Evolutionary conservation across 2,329 filamentous ascomycete species (phyloP).

Genomic region (Aspergillus novoparasiticus): DNA sequence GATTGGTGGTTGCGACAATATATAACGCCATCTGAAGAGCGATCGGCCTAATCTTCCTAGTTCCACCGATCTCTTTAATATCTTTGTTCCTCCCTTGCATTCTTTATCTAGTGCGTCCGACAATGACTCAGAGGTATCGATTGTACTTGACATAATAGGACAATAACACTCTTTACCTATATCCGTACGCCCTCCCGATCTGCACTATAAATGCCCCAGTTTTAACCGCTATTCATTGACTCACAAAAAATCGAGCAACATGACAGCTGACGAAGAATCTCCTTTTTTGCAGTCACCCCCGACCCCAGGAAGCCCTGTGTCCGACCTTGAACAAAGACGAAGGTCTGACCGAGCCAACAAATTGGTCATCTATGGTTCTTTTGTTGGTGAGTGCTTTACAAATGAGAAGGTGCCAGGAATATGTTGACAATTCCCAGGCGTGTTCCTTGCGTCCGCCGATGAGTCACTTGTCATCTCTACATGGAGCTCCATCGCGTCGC

Average conservation of each 20-base stretch:
- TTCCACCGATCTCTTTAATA: neutral
- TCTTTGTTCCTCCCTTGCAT: neutral
- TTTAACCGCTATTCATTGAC: neutral
- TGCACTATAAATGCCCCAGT: neutral
- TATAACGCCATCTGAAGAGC: neutral
- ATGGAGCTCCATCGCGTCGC: conserved; percentile 54
- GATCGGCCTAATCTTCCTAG: neutral
- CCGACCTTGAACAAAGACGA: neutral
- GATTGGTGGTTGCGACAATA: neutral
- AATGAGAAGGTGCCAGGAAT: too few species aligned
- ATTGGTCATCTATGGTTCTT: conserved; percentile 1
- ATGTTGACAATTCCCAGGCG: conserved; percentile 38
- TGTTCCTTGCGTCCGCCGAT: conserved; percentile 66
- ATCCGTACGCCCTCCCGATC: neutral
- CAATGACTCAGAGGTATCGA: neutral
- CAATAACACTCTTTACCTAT: neutral
- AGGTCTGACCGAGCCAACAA: neutral
- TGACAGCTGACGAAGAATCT: conserved; percentile 5
- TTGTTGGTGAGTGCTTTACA: neutral
- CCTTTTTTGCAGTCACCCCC: neutral
- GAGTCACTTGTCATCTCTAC: conserved; percentile 65
- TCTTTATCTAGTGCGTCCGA: neutral
- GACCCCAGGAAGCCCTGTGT: neutral
- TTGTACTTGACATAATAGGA: neutral
- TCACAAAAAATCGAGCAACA: neutral